Base-by-base conservation (phyloP, 139 green algal species). In the Trebouxia sp. region DNA sequence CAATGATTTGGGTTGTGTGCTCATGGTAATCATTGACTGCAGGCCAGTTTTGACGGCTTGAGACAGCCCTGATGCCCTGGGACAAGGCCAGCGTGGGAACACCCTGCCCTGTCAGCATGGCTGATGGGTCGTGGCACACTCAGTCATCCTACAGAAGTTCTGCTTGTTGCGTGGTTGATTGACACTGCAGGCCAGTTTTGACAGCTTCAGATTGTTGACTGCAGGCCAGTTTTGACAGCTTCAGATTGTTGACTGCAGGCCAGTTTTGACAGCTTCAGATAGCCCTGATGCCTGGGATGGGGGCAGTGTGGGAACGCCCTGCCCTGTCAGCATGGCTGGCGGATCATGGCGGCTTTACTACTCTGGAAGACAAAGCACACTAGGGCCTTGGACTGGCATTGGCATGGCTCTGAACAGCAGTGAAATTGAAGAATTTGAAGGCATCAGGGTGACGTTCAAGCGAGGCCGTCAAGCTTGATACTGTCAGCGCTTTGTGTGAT, bases 21-120 rank as follows among this genome's bases (percentile, higher is more conserved):
- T n/a, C n/a, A n/a, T n/a, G n/a, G n/a, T n/a, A n/a, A n/a, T n/a
- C n/a, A n/a, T n/a, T n/a, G n/a, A n/a, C n/a, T 76, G 78, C 82
- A 43, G 28, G 38, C 82, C 87, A 5, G 39, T 90, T 22, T 42
- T 89, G n/a, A 26, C 30, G 12, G 39, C 65, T 39, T 66, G 56
- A 51, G 43, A 80, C 17, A 74, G 65, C 32, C 51, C 67, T 7
- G 87, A 80, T 20, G 83, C n/a, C 87, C 1, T 98, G 94, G 94
- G 94, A 98, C 74, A 81, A 14, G 3, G 91, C 90, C 12, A 86
- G 83, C 14, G 91, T 98, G n/a, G 94, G 94, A 26, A 83, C 87
- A 5, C 94, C 94, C 17, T 97, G 90, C 47, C 88, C 87, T 5
- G 91, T 97, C 51, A 87, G 91, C n/a, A 97, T 97, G 94, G 87